Evolutionary conservation across 108 stramenopile species (phyloP), one percentile per base, ranked within the genome.

Genomic region (Skeletonema grethae): DNA sequence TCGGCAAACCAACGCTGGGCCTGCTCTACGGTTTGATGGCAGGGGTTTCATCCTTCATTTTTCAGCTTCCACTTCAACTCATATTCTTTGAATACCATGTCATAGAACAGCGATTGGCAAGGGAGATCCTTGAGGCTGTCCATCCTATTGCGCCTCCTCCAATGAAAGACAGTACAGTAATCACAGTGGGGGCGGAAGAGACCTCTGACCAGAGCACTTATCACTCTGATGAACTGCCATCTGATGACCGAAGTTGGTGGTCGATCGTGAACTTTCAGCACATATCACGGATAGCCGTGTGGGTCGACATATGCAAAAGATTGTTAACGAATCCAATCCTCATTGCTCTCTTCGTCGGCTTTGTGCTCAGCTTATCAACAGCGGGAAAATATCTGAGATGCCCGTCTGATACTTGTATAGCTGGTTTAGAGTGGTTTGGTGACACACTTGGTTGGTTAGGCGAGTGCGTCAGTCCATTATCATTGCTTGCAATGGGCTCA

Each of bases 61-160:
- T 84, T 70, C 83, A 84, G 45, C 63, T 84, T 16, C 83, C 83
- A 3, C 46, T 79, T 8, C 83, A 84, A 38, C 67, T 84, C 15
- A 62, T 79, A 29, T 79, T 84, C 20, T 43, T 84, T 25, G 83
- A 84, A 65, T 79, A 74, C 45, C 65, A 79, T 20, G 67, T 36
- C 12, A 9, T 72, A 18, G 77, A 77, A 57, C 39, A 65, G 24
- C 43, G 45, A 13, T 43, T 29, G 29, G 5, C 29, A 29, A 29
- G 50, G 50, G 50, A 53, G 22, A 5, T 22, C 18, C 50, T 20
- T 53, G 8, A 20, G 24, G 7, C 64, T 25, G 45, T 10, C 39
- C 30, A 43, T 4, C 22, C 12, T 13, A n/a, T 45, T 3, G 28
- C 15, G 28, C 28, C 39, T 30, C 8, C 41, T 16, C 64, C 22